phyloP scores from a whole-genome alignment of 768 basidiomycete species.

The Lyophyllum shimeji region DNA sequence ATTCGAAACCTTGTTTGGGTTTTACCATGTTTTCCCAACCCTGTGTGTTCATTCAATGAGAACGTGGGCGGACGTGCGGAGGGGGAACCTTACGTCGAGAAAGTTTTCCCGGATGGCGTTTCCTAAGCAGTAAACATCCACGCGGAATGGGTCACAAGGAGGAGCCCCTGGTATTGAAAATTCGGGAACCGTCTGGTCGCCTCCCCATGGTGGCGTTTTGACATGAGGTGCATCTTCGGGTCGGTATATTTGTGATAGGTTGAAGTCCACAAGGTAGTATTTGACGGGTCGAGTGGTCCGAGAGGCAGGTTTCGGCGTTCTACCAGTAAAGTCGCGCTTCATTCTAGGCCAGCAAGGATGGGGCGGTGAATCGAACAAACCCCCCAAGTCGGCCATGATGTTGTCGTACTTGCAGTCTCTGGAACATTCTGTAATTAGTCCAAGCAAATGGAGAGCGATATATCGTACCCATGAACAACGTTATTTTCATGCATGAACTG shows the following conservation, averaged over 20 bases:
- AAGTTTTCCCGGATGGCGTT: neutral
- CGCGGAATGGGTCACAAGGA: slow-evolving; percentile 8
- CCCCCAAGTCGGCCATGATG: slow-evolving; percentile 16
- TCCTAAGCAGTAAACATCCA: slow-evolving; percentile 10
- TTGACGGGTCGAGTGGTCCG: slow-evolving; percentile 17
- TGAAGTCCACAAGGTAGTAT: slow-evolving; percentile 15
- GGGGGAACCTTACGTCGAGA: slow-evolving; percentile 1
- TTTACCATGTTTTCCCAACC: neutral
- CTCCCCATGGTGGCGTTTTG: slow-evolving; percentile 4
- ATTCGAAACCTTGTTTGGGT: slow-evolving; percentile 23
- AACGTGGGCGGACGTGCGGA: neutral
- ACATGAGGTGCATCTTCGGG: neutral
- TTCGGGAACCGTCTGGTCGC: slow-evolving; percentile 6
- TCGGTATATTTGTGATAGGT: neutral
- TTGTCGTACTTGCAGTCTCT: slow-evolving; percentile 19
- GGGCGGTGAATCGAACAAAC: slow-evolving; percentile 6
- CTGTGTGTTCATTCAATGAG: neutral
- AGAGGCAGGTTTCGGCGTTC: slow-evolving; percentile 1
- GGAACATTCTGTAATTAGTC: neutral
- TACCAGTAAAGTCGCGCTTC: slow-evolving; percentile 8
- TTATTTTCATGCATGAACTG: slow-evolving; percentile 33
- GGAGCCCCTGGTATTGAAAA: neutral
- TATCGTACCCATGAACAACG: slow-evolving; percentile 30
- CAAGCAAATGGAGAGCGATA: neutral
- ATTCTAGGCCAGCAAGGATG: slow-evolving; percentile 6